Evolutionary conservation across 352 stramenopile species (phyloP).

Genomic region (Phytophthora brassicae): DNA sequence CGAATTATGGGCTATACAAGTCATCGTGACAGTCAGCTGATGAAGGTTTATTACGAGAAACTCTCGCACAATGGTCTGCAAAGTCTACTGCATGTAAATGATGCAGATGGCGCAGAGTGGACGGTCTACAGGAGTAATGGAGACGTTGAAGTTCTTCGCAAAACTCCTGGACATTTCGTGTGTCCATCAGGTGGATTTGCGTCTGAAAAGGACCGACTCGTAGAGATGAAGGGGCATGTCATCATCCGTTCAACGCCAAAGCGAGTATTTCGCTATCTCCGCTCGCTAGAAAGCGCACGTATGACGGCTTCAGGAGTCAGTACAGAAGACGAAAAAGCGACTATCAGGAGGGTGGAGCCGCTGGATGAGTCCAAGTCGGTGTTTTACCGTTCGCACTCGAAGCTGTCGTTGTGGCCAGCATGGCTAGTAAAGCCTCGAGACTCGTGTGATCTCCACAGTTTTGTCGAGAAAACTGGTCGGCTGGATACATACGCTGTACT

Average conservation of each 20-base stretch:
- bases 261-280: constrained; percentile 64
- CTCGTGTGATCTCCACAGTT: constrained; percentile 80
- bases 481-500: constrained; percentile 66
- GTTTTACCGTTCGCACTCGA: constrained; percentile 65
- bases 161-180: constrained; percentile 38
- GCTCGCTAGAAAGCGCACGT: constrained; percentile 49
- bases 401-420: constrained; percentile 74
- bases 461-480: constrained; percentile 68
- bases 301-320: constrained; percentile 22
- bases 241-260: constrained; percentile 45
- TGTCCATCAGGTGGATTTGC: constrained; percentile 24
- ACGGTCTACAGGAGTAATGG: constrained; percentile 36
- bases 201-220: constrained; percentile 48
- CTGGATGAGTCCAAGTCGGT: constrained; percentile 66
- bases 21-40: constrained; percentile 70
- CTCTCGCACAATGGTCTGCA: constrained; percentile 62
- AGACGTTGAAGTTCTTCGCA: constrained; percentile 44
- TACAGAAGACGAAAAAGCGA: constrained; percentile 34
- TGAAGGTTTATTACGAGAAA: constrained; percentile 74
- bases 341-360: constrained; percentile 59
- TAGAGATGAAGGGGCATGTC: constrained; percentile 78
- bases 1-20: constrained; percentile 57
- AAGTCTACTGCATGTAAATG: constrained; percentile 47
- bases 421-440: constrained; percentile 82
- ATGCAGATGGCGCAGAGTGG: constrained; percentile 44